Conservation (phyloP, 306 rosid genomes). For the Myrica gale region DNA sequence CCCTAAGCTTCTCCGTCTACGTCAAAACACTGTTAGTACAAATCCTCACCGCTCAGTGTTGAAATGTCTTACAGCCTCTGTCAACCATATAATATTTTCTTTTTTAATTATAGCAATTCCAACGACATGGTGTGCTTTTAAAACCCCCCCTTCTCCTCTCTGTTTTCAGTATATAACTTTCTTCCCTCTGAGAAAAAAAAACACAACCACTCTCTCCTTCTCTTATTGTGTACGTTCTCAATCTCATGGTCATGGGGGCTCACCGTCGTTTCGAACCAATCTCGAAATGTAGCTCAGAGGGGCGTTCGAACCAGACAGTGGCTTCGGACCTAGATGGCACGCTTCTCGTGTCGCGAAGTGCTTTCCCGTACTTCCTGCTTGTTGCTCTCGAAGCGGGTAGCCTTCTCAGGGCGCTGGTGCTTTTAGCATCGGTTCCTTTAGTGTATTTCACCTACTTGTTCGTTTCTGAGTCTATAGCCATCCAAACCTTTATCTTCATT, state of each 20-base stretch:
- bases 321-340: conserved; percentile 90
- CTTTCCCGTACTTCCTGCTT: conserved; percentile 92
- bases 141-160: conserved; percentile 35
- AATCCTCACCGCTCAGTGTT: not conserved
- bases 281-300: conserved; percentile 56
- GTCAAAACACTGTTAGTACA: not conserved
- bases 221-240: not conserved
- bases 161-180: conserved; percentile 30
- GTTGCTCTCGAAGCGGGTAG: conserved; percentile 89
- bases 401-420: conserved; percentile 56
- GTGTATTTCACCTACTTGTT: conserved; percentile 63
- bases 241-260: conserved; percentile 46
- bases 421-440: conserved; percentile 55
- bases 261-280: conserved; percentile 52
- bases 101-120: conserved; percentile 16
- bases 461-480: conserved; percentile 57
- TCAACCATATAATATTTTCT: conserved; percentile 26
- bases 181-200: not conserved
- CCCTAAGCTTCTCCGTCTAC: conserved; percentile 31
- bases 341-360: conserved; percentile 56
- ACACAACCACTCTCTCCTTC: not conserved
- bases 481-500: conserved; percentile 58
- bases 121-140: conserved; percentile 33
- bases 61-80: not conserved
- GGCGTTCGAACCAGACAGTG: conserved; percentile 66